phyloP scores from a whole-genome alignment of 2,329 filamentous ascomycete species.

The Whalleya microplaca region DNA sequence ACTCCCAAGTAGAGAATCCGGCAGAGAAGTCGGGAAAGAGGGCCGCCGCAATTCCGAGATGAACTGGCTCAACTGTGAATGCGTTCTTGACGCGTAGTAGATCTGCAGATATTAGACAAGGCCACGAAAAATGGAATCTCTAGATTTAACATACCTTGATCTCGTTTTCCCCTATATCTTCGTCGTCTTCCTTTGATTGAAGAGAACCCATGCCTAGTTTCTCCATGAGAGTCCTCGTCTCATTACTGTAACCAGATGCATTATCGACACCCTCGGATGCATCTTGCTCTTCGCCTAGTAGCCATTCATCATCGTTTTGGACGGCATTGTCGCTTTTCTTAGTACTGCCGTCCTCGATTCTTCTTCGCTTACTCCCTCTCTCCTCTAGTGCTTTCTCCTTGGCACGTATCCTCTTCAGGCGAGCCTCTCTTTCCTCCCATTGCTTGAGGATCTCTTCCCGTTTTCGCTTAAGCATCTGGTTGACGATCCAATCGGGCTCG shows the following conservation, averaged over 20 bases:
- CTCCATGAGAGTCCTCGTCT: slow-evolving; percentile 75
- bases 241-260: slow-evolving; percentile 67
- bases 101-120: slow-evolving; percentile 53
- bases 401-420: slow-evolving; percentile 66
- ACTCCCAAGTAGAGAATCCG: slow-evolving; percentile 42
- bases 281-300: slow-evolving; percentile 72
- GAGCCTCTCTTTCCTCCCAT: slow-evolving; percentile 75
- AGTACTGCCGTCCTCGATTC: slow-evolving; percentile 42
- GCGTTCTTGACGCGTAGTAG: slow-evolving; percentile 90
- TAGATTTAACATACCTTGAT: slow-evolving; percentile 60
- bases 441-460: slow-evolving; percentile 66
- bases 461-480: slow-evolving; percentile 73
- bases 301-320: slow-evolving; percentile 64
- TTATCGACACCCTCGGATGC: slow-evolving; percentile 40
- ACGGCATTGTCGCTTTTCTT: slow-evolving; percentile 22
- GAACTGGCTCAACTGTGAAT: slow-evolving; percentile 90
- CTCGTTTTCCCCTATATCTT: slow-evolving; percentile 60
- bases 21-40: slow-evolving; percentile 73
- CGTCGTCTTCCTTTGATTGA: slow-evolving; percentile 41
- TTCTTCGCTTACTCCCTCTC: slow-evolving; percentile 51
- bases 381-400: slow-evolving; percentile 63
- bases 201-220: slow-evolving; percentile 57
- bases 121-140: not conserved
- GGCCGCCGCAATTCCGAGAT: slow-evolving; percentile 80
- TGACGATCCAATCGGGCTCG: slow-evolving; percentile 83